phyloP scores from a whole-genome alignment of 2,329 filamentous ascomycete genomes.

The Penicillium crustosum region DNA sequence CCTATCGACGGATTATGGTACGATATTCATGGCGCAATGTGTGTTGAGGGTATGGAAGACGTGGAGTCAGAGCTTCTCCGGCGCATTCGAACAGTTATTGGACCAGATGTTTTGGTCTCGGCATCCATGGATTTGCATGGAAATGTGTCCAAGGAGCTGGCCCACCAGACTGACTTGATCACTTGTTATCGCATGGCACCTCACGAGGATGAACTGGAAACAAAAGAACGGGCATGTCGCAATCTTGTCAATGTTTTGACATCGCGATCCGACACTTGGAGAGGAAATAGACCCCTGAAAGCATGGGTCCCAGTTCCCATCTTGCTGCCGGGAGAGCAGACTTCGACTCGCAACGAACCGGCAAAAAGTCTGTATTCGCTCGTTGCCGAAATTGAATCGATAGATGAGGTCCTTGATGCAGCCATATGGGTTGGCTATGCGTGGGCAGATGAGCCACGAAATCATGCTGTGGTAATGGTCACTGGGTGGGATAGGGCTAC shows the following conservation, averaged over 20 bases:
- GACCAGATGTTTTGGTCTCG: slow-evolving; percentile 50
- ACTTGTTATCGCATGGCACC: slow-evolving; percentile 57
- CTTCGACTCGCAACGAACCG: slow-evolving; percentile 55
- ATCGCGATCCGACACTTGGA: background rate
- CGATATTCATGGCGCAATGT: slow-evolving; percentile 59
- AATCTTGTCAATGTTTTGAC: slow-evolving; percentile 49
- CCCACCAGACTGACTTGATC: slow-evolving; percentile 52
- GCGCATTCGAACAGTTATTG: slow-evolving; percentile 49
- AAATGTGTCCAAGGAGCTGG: slow-evolving; percentile 53
- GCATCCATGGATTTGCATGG: slow-evolving; percentile 59
- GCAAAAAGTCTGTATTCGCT: slow-evolving; percentile 53
- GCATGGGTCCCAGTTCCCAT: slow-evolving; percentile 56
- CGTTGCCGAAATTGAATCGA: slow-evolving; percentile 46
- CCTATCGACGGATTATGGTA: slow-evolving; percentile 54
- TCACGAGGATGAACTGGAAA: slow-evolving; percentile 53
- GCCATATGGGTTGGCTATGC: slow-evolving; percentile 59
- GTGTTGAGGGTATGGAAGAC: slow-evolving; percentile 52
- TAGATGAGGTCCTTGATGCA: slow-evolving; percentile 50
- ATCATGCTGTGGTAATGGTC: slow-evolving; percentile 52
- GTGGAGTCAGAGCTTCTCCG: slow-evolving; percentile 50
- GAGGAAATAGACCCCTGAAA: slow-evolving; percentile 46
- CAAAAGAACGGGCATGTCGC: slow-evolving; percentile 52
- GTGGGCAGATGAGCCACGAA: slow-evolving; percentile 57
- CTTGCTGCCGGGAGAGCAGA: slow-evolving; percentile 56
- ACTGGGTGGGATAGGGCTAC: slow-evolving; percentile 51